Conservation (phyloP, 192 early-diverging fungal species). For the Coemansia umbellata region DNA sequence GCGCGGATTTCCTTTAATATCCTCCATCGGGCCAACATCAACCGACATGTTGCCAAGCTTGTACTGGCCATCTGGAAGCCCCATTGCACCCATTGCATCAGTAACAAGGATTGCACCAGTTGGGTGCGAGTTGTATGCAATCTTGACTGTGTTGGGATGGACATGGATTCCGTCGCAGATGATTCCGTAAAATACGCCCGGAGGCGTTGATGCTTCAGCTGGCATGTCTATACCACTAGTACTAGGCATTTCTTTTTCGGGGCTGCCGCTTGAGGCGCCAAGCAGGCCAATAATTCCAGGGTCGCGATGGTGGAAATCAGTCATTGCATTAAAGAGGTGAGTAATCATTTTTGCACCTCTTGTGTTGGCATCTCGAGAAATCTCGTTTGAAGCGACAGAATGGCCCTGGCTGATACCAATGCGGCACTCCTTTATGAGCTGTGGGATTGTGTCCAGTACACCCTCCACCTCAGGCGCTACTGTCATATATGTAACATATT, state of each 20-base stretch:
- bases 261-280: constrained; percentile 15
- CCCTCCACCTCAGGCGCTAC: constrained; percentile 71
- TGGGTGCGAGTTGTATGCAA: constrained; percentile 69
- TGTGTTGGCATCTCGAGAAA: constrained; percentile 53
- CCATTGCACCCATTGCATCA: constrained; percentile 68
- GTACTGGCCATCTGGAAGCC: constrained; percentile 57
- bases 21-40: constrained; percentile 37
- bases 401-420: constrained; percentile 63
- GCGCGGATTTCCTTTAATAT: constrained; percentile 40
- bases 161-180: constrained; percentile 75
- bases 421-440: constrained; percentile 52
- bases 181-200: constrained; percentile 57
- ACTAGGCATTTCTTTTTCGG: not conserved
- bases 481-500: constrained; percentile 58
- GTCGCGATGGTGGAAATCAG: constrained; percentile 73
- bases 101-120: constrained; percentile 65
- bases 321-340: constrained; percentile 78
- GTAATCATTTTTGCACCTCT: constrained; percentile 66
- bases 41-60: constrained; percentile 60
- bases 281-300: constrained; percentile 68
- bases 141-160: constrained; percentile 64
- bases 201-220: not conserved
- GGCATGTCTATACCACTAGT: not conserved
- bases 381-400: constrained; percentile 52
- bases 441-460: constrained; percentile 56